A percentile compares a stretch with the other conserved stretches of the same genome.
These are phyloP conservation scores for Lagenidium giganteum DNA, from an alignment of 352 stramenopile genomes.

Conservation along the genomic window DNA sequence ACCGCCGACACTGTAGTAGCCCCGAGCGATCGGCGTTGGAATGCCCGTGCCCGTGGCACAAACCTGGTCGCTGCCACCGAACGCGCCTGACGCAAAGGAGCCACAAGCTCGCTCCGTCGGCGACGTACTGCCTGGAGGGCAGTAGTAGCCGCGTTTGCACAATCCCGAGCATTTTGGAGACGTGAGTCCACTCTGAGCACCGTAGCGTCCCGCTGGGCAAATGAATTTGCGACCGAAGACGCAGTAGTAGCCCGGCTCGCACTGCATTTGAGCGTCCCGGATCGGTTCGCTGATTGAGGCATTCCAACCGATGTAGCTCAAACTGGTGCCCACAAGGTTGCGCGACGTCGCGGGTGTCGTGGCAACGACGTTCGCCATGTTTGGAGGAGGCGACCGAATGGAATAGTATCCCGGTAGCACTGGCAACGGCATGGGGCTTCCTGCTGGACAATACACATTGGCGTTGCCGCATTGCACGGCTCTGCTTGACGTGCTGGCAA, in stretches of 20 bases:
- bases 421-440: constrained; percentile 40
- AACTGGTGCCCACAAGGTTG: neutral
- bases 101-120: constrained; percentile 36
- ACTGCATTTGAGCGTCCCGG: constrained; percentile 45
- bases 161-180: constrained; percentile 45
- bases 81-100: no score
- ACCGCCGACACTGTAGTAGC: constrained; percentile 69
- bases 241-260: constrained; percentile 69
- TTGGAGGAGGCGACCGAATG: constrained; percentile 12
- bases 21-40: constrained; percentile 25
- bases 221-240: constrained; percentile 31
- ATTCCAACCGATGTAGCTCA: constrained; percentile 6
- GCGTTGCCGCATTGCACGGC: constrained; percentile 22
- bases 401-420: constrained; percentile 68
- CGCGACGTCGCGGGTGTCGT: neutral
- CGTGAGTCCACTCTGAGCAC: constrained; percentile 34
- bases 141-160: constrained; percentile 71
- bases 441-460: constrained; percentile 56
- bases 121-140: constrained; percentile 37
- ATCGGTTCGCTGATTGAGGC: constrained; percentile 23
- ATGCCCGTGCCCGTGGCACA: constrained; percentile 44
- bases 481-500: constrained; percentile 45
- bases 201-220: constrained; percentile 64
- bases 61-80: constrained; percentile 28
- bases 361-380: neutral